Evolutionary conservation across 2,329 filamentous ascomycete genomes (phyloP), one percentile per base, ranked within the genome.

Genomic region (Exophiala xenobiotica): DNA sequence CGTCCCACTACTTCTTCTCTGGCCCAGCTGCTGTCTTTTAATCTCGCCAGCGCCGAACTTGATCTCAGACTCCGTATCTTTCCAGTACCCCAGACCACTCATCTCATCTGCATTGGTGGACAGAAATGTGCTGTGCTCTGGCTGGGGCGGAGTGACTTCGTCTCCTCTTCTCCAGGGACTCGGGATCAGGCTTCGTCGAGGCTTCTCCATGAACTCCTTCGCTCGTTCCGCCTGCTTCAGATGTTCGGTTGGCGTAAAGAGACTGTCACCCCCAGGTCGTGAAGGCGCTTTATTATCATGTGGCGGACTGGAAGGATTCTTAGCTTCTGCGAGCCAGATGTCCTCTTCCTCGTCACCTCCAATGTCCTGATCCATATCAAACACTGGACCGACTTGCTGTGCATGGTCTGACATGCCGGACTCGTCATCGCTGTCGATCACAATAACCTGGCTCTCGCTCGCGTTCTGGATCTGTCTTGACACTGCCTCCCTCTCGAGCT

Each of bases 321-420:
- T 68, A 11, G 63, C 64, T 51, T 66, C 59, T 19, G 54, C 57
- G 55, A 76, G 72, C 74, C 74, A 77, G 22, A 76, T 75, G 46
- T 77, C 74, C 44, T 69, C 70, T 49, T 69, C 70, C 11, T 66
- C 71, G 31, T 69, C 70, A 8, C 57, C 55, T n/a, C n/a, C n/a
- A n/a, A n/a, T n/a, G n/a, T n/a, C n/a, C n/a, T n/a, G n/a, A n/a
- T n/a, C n/a, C n/a, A n/a, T n/a, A n/a, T n/a, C n/a, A n/a, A n/a
- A n/a, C n/a, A n/a, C n/a, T n/a, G n/a, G n/a, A n/a, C n/a, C n/a
- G n/a, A n/a, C n/a, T n/a, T 35, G 31, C 31, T 35, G n/a, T 35
- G 31, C 9, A 16, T 9, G 29, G 11, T 63, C 44, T 24, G 57
- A 44, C 12, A 33, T 12, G 8, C n/a, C 24, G 12, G 39, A 47